Evolutionary conservation across 768 basidiomycete genomes (phyloP), one percentile per base, ranked within the genome.

Genomic region (Lentinula aciculospora): DNA sequence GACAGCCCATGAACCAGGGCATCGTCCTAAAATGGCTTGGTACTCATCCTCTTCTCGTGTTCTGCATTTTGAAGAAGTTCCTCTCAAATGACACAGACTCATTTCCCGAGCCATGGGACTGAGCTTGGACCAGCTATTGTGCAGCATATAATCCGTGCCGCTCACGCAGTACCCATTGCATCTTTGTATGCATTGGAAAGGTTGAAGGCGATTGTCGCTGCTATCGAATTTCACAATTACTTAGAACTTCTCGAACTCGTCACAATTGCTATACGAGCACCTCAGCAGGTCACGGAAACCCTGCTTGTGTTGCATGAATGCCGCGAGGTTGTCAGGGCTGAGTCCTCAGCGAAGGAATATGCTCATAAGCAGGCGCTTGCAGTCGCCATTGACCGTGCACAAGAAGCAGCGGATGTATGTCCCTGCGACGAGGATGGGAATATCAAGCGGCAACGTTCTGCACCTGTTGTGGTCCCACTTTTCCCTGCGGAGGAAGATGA

Each of bases 331-430:
- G 57, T 66, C 3, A 63, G 67, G 13, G 65, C 64, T 0, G 40
- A 59, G 2, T 62, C 72, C 5, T 57, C 67, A 0, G 62, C 69
- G 0, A 61, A 69, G 40, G 64, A 66, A n/a, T 83, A 87, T 63
- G 77, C 76, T 1, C 79, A 81, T 61, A 81, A 80, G 53, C 77
- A 83, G 32, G 79, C 80, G 0, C 72, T 86, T 1, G 79, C 77
- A 5, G 74, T 87, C 28, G 78, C 77, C 1, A 85, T 84, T 57
- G 85, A 87, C 59, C 76, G 82, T 12, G 83, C 82, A 1, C 84
- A 88, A 61, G 86, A 87, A 62, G 86, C 85, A 4, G 78, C 78
- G 1, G 83, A 86, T 58, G 77, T 80, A 62, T 88, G 84, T 65
- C 85, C 85, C 7, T 86, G 85, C 56, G 79, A 85, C 59, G 83